Evolutionary conservation across 108 stramenopile genomes (phyloP), one percentile per base, ranked within the genome.

Genomic region (Cyclotella cryptica): DNA sequence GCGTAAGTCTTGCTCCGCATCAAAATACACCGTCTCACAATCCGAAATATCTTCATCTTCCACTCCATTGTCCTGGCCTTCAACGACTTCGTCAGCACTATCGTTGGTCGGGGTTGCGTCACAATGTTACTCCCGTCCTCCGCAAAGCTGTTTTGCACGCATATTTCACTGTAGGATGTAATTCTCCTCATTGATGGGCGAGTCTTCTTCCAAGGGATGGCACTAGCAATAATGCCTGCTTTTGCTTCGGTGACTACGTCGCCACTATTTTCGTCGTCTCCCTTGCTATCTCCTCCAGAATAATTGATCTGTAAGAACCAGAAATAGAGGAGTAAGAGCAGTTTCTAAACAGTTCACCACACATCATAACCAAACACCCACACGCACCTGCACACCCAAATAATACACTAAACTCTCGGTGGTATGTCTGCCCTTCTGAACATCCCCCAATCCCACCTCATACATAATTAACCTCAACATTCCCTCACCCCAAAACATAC

Each of bases 401-500:
- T 58, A 58, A 27, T 58, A 58, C 10, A 58, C 4, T 28, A 58
- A 58, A 28, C 24, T 22, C 9, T 58, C 22, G 18, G 22, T 58
- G 21, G 24, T 8, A 28, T 58, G 57, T 3, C 57, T 15, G 13
- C 22, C 22, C 26, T 28, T 58, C 57, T 8, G 13, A 24, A 18
- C 27, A 58, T 22, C 14, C 13, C 22, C 22, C 57, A 58, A 28
- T 27, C 21, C 26, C 14, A 58, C 57, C 27, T 58, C 57, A 58
- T 58, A 58, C 57, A 58, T 58, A 15, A 58, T 58, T 13, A 58
- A 58, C 27, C 57, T 24, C 13, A 58, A 27, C 57, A 58, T 58
- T 3, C 57, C 27, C 27, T 58, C 57, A 26, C 88, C 88, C 94
- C 94, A 96, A 73, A 96, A 93, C 10, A 88, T 90, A 42, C 76